These are phyloP conservation scores for Cryphonectria carpinicola DNA, from an alignment of 2,329 filamentous ascomycete species.

Conservation along the genomic window DNA sequence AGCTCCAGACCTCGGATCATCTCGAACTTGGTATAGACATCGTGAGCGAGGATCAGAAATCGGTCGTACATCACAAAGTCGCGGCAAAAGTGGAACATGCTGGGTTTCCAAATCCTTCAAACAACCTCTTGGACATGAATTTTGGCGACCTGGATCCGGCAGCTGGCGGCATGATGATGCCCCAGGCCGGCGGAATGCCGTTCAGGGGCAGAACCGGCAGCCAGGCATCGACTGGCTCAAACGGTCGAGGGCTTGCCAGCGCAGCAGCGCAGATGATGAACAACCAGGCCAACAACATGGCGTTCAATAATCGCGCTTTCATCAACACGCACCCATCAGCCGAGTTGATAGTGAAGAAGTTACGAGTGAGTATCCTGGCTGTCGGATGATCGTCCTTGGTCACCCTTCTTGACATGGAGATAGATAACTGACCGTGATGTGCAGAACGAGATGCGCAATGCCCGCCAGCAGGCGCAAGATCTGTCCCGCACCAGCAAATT, in stretches of 20 bases:
- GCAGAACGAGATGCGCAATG: conserved; percentile 87
- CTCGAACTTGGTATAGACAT: conserved; percentile 97
- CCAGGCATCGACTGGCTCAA: conserved; percentile 61
- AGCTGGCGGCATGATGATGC: conserved; percentile 73
- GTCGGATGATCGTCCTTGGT: not conserved
- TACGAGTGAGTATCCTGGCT: conserved; percentile 66
- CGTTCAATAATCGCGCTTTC: conserved; percentile 35
- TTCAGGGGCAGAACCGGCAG: conserved; percentile 72
- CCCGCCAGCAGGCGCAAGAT: conserved; percentile 85
- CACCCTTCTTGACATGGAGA: conserved; percentile 33
- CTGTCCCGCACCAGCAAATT: conserved; percentile 82
- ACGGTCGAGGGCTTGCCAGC: conserved; percentile 62
- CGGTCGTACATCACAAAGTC: conserved; percentile 97
- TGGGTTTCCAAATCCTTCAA: conserved; percentile 75
- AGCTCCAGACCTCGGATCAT: conserved; percentile 87
- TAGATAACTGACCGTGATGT: conserved; percentile 27
- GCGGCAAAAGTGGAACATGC: conserved; percentile 96
- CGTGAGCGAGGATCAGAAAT: conserved; percentile 97
- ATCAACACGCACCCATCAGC: conserved; percentile 59
- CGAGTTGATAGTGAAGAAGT: conserved; percentile 88
- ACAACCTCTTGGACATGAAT: conserved; percentile 83
- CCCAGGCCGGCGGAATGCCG: conserved; percentile 68
- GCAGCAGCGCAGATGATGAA: conserved; percentile 54
- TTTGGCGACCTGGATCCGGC: conserved; percentile 90
- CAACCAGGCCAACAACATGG: conserved; percentile 60